Base-by-base conservation (phyloP, 768 basidiomycete species). In the Arthromyces matolae region DNA sequence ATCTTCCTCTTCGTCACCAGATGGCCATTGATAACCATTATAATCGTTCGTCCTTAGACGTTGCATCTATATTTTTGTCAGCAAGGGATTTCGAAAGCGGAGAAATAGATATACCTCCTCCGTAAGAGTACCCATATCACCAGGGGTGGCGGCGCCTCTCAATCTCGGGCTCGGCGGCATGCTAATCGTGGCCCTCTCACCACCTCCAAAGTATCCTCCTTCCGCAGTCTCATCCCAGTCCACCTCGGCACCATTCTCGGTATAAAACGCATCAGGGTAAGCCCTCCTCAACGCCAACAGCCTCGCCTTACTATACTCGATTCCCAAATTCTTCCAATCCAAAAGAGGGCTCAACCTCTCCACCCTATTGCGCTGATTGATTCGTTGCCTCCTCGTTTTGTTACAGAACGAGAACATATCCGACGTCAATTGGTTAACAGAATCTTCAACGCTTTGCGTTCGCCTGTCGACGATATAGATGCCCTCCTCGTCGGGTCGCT, bases 351-450 rank as follows among this genome's bases (percentile, higher is more conserved):
- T 86, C 14, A 99, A 76, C 22, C 96, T 82, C 64, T 99, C 96
- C 45, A 97, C 95, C 34, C 96, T 83, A 71, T 98, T 99, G 25
- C 96, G 87, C 71, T 98, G 96, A 69, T 99, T 98, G 68, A 98
- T 98, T 40, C 96, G 81, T 66, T 98, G 96, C 35, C 96, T 79
- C n/a, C 96, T 78, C 4, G 93, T 86, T 75, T 92, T 93, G 55
- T 71, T 73, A 46, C 77, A 76, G 71, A 95, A 94, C 5, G 68
- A 60, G 68, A 83, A 83, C 81, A 94, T 84, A 57, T 78, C 66
- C 34, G 81, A 80, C 5, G 87, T 75, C 36, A 99, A 82, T 62
- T 87, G 85, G 69, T 76, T 84, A 59, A 95, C 90, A 3, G 92
- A 89, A 40, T 96, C 93, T 58, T 98, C 93, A 38, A 95, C 81